Conservation (phyloP, 371 early-diverging fungal species). For the Capillidium heterosporum region DNA sequence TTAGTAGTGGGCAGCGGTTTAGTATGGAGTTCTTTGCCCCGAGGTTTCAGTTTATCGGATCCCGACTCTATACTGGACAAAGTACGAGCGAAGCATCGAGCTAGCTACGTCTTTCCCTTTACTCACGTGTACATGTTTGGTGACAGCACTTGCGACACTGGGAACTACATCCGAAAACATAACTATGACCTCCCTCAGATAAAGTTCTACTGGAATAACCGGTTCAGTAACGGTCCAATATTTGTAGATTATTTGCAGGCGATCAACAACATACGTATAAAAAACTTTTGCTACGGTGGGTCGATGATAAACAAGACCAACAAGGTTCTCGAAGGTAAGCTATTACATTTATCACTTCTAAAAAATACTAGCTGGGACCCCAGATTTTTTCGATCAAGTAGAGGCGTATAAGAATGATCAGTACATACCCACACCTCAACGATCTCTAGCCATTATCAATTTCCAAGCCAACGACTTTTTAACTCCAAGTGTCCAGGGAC, state of each 20-base stretch:
- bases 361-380: neutral
- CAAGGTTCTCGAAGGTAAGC: neutral
- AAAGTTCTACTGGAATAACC: slow-evolving; percentile 10
- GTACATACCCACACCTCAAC: neutral
- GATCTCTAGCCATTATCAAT: neutral
- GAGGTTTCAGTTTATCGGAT: neutral
- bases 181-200: neutral
- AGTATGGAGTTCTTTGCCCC: neutral
- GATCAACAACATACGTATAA: neutral
- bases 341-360: too few species aligned
- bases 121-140: slow-evolving; percentile 2
- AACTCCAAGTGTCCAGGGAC: neutral
- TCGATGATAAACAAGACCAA: neutral
- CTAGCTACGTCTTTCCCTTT: neutral
- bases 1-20: neutral
- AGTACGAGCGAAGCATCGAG: neutral
- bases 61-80: neutral
- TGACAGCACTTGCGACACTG: slow-evolving; percentile 6
- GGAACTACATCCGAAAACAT: neutral
- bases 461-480: neutral
- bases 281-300: neutral
- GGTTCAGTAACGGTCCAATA: slow-evolving; percentile 15
- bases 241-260: slow-evolving; percentile 11
- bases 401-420: neutral
- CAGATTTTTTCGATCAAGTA: neutral